Conservation (phyloP, 768 basidiomycete species). For the Paxillus ammoniavirescens region DNA sequence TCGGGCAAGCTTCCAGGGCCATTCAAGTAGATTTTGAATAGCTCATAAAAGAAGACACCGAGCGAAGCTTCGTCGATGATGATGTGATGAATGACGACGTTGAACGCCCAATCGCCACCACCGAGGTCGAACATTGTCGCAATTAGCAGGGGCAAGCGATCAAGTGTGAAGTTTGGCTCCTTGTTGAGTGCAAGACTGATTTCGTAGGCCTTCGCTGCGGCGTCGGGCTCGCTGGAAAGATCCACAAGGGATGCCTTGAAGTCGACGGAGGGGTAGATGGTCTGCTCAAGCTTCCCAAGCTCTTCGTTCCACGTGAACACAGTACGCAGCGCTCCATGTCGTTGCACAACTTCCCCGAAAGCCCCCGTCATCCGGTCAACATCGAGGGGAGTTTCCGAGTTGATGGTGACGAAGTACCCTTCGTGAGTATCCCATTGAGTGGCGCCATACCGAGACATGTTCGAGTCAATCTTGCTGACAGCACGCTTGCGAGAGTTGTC, state of each 20-base stretch:
- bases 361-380: slow-evolving; percentile 27
- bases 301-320: slow-evolving; percentile 30
- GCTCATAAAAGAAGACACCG: slow-evolving; percentile 30
- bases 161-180: slow-evolving; percentile 24
- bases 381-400: slow-evolving; percentile 25
- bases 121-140: slow-evolving; percentile 27
- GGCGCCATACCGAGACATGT: slow-evolving; percentile 32
- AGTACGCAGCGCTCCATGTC: slow-evolving; percentile 30
- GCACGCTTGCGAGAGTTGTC: slow-evolving; percentile 30
- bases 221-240: slow-evolving; percentile 26
- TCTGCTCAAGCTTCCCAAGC: slow-evolving; percentile 28
- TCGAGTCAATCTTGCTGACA: slow-evolving; percentile 28
- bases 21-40: slow-evolving; percentile 27
- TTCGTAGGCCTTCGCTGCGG: slow-evolving; percentile 27
- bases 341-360: slow-evolving; percentile 24
- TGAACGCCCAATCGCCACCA: slow-evolving; percentile 24
- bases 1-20: slow-evolving; percentile 26
- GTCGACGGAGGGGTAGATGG: slow-evolving; percentile 27
- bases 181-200: slow-evolving; percentile 26
- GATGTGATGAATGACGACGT: slow-evolving; percentile 30
- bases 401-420: slow-evolving; percentile 19
- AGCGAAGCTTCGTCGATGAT: slow-evolving; percentile 31
- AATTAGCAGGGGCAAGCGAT: slow-evolving; percentile 23
- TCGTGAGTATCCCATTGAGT: slow-evolving; percentile 34
- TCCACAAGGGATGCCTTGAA: slow-evolving; percentile 23